Percentiles rank a stretch among this genome's conserved stretches.
Evolutionary conservation across 2,329 filamentous ascomycete species (phyloP).

Genomic region (Ceratocystis destructans): DNA sequence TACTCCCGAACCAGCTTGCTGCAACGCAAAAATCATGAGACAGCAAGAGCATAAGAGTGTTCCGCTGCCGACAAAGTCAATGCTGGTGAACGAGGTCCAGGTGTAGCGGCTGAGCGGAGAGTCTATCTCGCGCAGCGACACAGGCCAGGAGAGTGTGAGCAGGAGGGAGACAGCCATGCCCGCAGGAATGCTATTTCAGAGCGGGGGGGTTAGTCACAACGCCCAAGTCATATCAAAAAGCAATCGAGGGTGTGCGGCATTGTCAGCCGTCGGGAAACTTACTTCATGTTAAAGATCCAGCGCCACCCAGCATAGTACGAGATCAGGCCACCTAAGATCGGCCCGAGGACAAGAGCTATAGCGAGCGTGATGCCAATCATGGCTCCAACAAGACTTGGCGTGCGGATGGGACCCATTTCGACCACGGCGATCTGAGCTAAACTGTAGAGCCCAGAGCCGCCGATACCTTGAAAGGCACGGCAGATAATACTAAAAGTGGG

Average conservation of each 20-base stretch:
- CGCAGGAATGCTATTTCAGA: conserved; percentile 31
- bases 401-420: conserved; percentile 40
- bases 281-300: conserved; percentile 52
- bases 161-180: conserved; percentile 34
- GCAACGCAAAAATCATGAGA: conserved; percentile 41
- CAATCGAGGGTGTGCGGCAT: background rate
- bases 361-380: conserved; percentile 43
- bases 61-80: conserved; percentile 40
- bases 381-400: conserved; percentile 40
- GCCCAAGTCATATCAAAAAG: conserved; percentile 17
- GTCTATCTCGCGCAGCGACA: conserved; percentile 12
- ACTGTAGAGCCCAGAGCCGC: conserved; percentile 48
- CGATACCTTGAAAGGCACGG: conserved; percentile 46
- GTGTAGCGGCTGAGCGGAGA: conserved; percentile 22
- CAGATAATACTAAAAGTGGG: conserved; percentile 37
- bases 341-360: conserved; percentile 44
- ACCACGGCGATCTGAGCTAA: conserved; percentile 44
- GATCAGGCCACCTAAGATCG: conserved; percentile 43
- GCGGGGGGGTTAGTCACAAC: background rate
- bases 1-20: conserved; percentile 41
- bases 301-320: conserved; percentile 41
- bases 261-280: conserved; percentile 20
- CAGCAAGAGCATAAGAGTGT: conserved; percentile 39
- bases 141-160: conserved; percentile 23
- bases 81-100: conserved; percentile 32